Evolutionary conservation across 2,329 filamentous ascomycete genomes (phyloP).

Genomic region (Sclerotinia spermophila): DNA sequence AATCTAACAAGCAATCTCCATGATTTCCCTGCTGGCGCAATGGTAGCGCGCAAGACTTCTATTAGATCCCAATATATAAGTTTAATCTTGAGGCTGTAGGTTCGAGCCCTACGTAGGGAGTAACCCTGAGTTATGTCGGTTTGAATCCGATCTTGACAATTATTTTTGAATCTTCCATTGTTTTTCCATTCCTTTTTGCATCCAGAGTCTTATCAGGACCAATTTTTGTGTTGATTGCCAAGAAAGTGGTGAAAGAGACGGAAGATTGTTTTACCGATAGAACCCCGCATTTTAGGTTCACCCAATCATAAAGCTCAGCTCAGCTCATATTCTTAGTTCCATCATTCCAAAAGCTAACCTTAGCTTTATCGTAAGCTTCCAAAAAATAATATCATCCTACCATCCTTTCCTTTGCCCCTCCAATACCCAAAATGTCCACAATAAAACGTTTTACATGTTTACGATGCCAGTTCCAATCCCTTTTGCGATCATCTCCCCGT

Average conservation of each 20-base stretch:
- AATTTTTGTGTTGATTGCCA: not conserved
- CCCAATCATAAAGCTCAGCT: not conserved
- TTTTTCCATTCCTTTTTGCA: not conserved
- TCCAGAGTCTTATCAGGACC: not conserved
- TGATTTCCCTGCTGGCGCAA: slow-evolving; percentile 16
- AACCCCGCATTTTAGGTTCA: not conserved
- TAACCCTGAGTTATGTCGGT: not conserved
- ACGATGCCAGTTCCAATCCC: slow-evolving; percentile 12
- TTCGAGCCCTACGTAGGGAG: slow-evolving; percentile 9
- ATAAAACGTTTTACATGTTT: slow-evolving; percentile 11
- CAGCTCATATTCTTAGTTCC: not conserved
- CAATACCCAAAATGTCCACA: slow-evolving; percentile 11
- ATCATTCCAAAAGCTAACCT: not conserved
- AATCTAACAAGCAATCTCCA: not conserved
- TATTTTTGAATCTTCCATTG: not conserved
- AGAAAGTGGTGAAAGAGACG: not conserved
- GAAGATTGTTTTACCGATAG: not conserved
- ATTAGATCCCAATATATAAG: not conserved
- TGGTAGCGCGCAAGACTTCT: slow-evolving; percentile 17
- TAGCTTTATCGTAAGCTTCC: not conserved
- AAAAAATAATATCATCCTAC: slow-evolving; percentile 9
- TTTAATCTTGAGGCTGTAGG: slow-evolving; percentile 1
- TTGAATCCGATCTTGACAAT: not conserved
- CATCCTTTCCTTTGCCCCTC: not conserved
- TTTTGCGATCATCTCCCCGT: not conserved